A percentile compares a stretch with the other conserved stretches of the same genome.
phyloP scores from a whole-genome alignment of 768 basidiomycete species.

The Lactifluus pinguis region DNA sequence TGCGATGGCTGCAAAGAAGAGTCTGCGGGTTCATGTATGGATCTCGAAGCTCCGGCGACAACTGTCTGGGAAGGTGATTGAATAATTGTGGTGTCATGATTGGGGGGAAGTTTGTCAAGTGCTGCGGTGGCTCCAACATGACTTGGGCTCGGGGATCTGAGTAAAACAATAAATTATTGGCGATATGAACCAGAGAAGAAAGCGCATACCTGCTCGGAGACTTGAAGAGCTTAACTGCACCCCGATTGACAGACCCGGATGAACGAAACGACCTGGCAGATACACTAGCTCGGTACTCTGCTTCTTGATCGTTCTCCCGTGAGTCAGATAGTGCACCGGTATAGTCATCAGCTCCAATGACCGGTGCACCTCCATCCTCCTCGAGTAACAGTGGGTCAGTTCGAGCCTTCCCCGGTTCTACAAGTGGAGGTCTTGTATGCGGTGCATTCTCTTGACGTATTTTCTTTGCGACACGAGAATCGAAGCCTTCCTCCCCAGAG shows the following conservation, averaged over 20 bases:
- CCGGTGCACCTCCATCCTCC: not conserved
- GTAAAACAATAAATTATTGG: not conserved
- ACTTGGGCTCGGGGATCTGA: not conserved
- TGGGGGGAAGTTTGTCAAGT: not conserved
- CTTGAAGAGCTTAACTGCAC: not conserved
- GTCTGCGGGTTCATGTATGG: not conserved
- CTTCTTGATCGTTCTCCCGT: slow-evolving; percentile 1
- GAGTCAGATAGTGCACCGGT: not conserved
- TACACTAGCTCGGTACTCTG: not conserved
- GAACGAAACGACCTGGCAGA: not conserved
- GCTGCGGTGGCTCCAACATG: not conserved
- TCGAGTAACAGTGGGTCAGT: not conserved
- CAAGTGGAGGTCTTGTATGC: not conserved
- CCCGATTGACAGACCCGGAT: not conserved
- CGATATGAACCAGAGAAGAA: not conserved
- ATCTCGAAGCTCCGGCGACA: not conserved
- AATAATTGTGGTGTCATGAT: not conserved
- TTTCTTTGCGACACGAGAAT: not conserved
- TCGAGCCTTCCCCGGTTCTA: not conserved
- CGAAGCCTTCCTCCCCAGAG: not conserved
- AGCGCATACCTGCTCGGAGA: not conserved
- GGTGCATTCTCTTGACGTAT: not conserved
- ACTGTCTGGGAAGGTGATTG: not conserved
- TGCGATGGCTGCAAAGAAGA: not conserved
- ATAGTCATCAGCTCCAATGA: slow-evolving; percentile 10